Evolutionary conservation across 768 basidiomycete species (phyloP).

Genomic region (Cubamyces lactineus): DNA sequence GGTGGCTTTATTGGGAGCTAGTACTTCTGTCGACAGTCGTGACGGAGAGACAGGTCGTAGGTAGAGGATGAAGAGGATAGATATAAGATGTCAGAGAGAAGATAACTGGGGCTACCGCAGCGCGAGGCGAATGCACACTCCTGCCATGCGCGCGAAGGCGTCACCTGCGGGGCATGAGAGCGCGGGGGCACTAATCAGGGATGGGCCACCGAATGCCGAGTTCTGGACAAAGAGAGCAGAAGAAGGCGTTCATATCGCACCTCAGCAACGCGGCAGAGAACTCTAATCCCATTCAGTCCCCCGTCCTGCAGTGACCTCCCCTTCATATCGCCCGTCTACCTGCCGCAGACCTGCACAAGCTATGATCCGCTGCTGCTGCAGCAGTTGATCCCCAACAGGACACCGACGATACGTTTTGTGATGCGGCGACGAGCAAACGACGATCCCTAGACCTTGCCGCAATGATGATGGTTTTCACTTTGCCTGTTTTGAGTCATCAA

Average conservation of each 20-base stretch:
- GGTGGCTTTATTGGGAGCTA: not conserved
- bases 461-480: too few species aligned
- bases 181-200: slow-evolving; percentile 1
- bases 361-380: not conserved
- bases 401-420: too few species aligned
- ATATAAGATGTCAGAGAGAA: not conserved
- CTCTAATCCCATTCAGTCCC: not conserved
- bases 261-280: not conserved
- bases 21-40: not conserved
- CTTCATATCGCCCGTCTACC: not conserved
- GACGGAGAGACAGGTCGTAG: not conserved
- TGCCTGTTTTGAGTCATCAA: too few species aligned
- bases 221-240: not conserved
- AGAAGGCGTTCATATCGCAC: slow-evolving; percentile 19
- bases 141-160: slow-evolving; percentile 2
- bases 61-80: not conserved
- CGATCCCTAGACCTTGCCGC: too few species aligned
- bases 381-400: not conserved
- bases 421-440: too few species aligned
- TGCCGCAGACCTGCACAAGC: not conserved
- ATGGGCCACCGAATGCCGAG: not conserved
- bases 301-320: not conserved
- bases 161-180: slow-evolving; percentile 11
- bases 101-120: slow-evolving; percentile 10
- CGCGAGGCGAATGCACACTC: not conserved